Base-by-base conservation (phyloP, 441 rosid species). In the Macaranga tanarius region DNA sequence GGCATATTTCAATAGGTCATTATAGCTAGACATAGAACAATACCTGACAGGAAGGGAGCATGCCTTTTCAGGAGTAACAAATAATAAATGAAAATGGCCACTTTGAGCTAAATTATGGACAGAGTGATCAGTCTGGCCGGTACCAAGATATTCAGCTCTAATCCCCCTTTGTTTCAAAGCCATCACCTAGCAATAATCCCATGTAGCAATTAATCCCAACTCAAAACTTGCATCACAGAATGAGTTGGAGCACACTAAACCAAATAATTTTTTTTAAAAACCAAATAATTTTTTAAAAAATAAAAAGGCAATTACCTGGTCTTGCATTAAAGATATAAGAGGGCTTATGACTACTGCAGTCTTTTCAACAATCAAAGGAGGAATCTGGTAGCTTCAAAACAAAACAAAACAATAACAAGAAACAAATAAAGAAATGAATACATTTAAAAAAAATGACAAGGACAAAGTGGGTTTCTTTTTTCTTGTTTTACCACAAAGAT, bases 51-150 rank as follows among this genome's bases (percentile, higher is more conserved):
- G 84, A 70, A 81, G 77, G 26, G 62, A 48, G 76, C 80, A 76
- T 13, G 89, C 89, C 82, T 78, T 85, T 72, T 83, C 89, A 44
- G 86, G 89, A 55, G 89, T 85, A 79, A 85, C 71, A 73, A 78
- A 83, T 66, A 85, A 48, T 42, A 85, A 50, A 69, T 79, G 70
- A 75, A 79, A 83, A 76, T 70, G 76, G 67, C 89, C 89, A 58
- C 40, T 76, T 78, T 78, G 81, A 16, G 89, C 85, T 61, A 68
- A 73, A 56, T 65, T 45, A 31, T 83, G 79, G 44, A 79, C 85
- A 47, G 85, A 77, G 13, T 64, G 74, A 76, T 85, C 80, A 75
- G 79, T 75, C 79, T 85, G 86, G 61, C 85, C 74, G 76, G 83
- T 81, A 50, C 84, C 85, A 74, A 85, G 86, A 79, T 62, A 85